Evolutionary conservation across 2,329 filamentous ascomycete species (phyloP), one percentile per base, ranked within the genome.

Genomic region (Arthrobotrys iridis): DNA sequence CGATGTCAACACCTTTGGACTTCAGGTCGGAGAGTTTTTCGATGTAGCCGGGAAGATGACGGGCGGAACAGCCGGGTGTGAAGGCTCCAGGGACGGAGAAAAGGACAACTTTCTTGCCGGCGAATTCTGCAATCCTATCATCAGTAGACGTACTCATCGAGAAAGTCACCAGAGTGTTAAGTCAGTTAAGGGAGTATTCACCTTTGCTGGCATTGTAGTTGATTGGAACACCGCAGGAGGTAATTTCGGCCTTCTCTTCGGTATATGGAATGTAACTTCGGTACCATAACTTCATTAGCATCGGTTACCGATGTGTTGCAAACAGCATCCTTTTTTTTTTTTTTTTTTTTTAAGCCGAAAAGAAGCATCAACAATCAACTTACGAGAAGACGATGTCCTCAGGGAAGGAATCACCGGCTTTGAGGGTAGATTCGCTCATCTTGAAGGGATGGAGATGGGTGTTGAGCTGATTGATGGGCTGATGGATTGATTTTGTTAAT

Each of bases 401-500:
- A 79, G 93, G 93, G 87, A 98, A 94, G 82, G 85, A 85, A 83
- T 96, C 92, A 81, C 93, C 93, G 82, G 87, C 87, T 83, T 93
- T 89, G 83, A 95, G 87, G 15, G 40, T 64, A 8, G 72, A 57
- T 30, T 15, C 48, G 52, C 58, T 70, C 72, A 76, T 76, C 24
- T 52, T 46, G 64, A 52, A 20, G 33, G 18, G 3, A 11, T 37
- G 28, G 8, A 22, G 28, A 35, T 55, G 10, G 40, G 1, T 24
- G 13, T 40, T 10, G 35, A n/a, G n/a, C n/a, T n/a, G n/a, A n/a
- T n/a, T n/a, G n/a, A n/a, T n/a, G 10, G 3, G 1, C n/a, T 5
- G 20, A 37, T 24, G 30, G 13, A n/a, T 55, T 22, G 3, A 24
- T 55, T 37, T 48, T n/a, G 30, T 35, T 10, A 10, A 11, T 52